A percentile compares a stretch with the other conserved stretches of the same genome.
These are phyloP conservation scores for Juglanconis sp. DNA, from an alignment of 2,329 filamentous ascomycete genomes.

Conservation along the genomic window DNA sequence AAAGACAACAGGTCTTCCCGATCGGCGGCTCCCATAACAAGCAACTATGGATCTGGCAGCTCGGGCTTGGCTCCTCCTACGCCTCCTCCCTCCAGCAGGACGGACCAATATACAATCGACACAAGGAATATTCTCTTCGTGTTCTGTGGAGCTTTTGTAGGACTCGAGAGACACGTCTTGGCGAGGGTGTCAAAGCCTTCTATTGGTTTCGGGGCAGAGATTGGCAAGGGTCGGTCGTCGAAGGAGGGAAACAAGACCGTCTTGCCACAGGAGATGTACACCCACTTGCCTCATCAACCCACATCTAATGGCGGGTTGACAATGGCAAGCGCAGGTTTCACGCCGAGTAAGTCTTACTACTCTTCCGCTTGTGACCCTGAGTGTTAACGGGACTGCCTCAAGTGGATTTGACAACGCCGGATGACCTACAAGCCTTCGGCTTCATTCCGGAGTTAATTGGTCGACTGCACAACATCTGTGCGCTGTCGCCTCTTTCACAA, in stretches of 20 bases:
- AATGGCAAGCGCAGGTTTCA: conserved; percentile 39
- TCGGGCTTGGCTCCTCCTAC: conserved; percentile 45
- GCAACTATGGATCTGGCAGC: conserved; percentile 46
- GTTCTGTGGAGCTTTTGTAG: conserved; percentile 92
- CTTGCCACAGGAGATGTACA: conserved; percentile 61
- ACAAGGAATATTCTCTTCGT: conserved; percentile 98
- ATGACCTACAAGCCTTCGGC: conserved; percentile 78
- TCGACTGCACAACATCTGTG: conserved; percentile 86
- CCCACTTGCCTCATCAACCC: conserved; percentile 54
- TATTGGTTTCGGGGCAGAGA: conserved; percentile 86
- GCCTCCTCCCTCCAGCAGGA: conserved; percentile 46
- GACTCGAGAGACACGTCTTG: conserved; percentile 81
- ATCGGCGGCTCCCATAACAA: conserved; percentile 49
- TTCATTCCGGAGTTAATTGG: conserved; percentile 95
- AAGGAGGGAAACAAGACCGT: conserved; percentile 50
- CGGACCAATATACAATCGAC: conserved; percentile 70
- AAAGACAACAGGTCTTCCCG: conserved; percentile 69
- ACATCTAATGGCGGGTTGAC: conserved; percentile 19
- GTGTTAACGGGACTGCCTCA: not conserved
- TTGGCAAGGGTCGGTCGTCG: conserved; percentile 50
- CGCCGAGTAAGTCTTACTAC: conserved; percentile 30
- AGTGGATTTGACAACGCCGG: conserved; percentile 70
- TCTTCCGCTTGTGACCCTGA: not conserved
- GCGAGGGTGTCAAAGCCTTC: conserved; percentile 81
- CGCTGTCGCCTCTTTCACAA: conserved; percentile 71